Evolutionary conservation across 2,329 filamentous ascomycete genomes (phyloP), one percentile per base, ranked within the genome.

Genomic region (Microthyrium microscopicum): DNA sequence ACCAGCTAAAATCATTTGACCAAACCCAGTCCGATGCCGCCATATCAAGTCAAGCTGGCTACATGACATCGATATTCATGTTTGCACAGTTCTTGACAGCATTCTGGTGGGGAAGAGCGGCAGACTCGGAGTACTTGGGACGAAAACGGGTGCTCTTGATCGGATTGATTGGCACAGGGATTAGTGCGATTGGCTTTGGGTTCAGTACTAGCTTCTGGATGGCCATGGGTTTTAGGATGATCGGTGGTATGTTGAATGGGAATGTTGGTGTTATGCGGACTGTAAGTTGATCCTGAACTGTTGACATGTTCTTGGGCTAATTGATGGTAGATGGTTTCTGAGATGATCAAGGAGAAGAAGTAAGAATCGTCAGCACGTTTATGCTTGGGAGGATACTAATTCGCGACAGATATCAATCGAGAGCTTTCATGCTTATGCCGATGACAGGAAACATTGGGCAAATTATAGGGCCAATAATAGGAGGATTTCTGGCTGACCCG

Each of bases 1-100:
- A 87, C 53, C 81, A 89, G 52, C 68, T 93, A n/a, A 73, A 72
- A 44, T 87, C 76, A 38, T 87, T 92, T 44, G 64, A 79, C 17
- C 62, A 62, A 3, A 61, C 55, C 16, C 51, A 66, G 15, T 56
- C 66, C 3, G 66, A 74, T 34, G 64, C 64, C 2, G 72, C 68
- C 2, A 84, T 92, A 42, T 71, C 83, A 0, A 64, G 67, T 15
- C 82, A 89, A 50, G 78, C 79, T 1, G 83, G 83, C 25, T 57
- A 91, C 3, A 60, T 92, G 17, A 73, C 80, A 30, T 81, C 77
- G 9, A 74, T 73, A 25, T 92, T 92, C 49, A 85, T 79, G 0
- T 77, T 74, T 0, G 76, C 78, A 0, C 83, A 93, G 50, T 87
- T 87, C 46, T 49, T 81, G 16, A 91, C 82, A 1, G 81, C 81